Evolutionary conservation across 1,284 basidiomycete species (phyloP), one percentile per base, ranked within the genome.

Genomic region (Malassezia arunalokei): DNA sequence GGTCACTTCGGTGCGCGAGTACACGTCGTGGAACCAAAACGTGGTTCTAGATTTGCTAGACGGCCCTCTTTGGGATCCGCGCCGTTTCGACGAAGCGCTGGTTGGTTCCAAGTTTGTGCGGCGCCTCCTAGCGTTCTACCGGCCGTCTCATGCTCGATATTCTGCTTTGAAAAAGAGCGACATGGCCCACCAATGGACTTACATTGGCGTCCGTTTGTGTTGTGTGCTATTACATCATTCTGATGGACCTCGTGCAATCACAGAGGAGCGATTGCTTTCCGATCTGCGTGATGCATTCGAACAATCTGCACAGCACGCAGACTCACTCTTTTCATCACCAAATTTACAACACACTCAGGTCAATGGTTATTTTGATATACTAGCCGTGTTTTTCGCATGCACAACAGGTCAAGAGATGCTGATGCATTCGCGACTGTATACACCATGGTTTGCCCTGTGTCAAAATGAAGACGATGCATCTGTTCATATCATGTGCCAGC

Each of bases 61-160:
- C 63, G 92, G 94, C 0, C 88, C 91, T 0, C 76, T 98, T 44
- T 78, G 90, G 43, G 92, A 91, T 65, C 82, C 88, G 0, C 87
- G 87, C 66, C 79, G 94, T n/a, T 79, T 98, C 68, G 94, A 99
- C 65, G 94, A 99, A 74, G 88, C 87, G 1, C 86, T 92, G 70
- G 86, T 84, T 68, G 87, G 84, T 9, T 84, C 86, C 14, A 84
- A 88, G 66, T 90, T 94, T 61, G 82, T 94, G 54, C 80, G 84
- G 33, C 80, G 87, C 30, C 76, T 99, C 14, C 83, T 95, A 78
- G 80, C 83, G 1, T 98, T 98, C 77, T 95, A 85, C 68, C 86
- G 94, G 71, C 94, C 94, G 0, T 86, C 86, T 71, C 84, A 76
- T 46, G 82, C 83, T 67, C 82, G 86, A 29, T 98, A 94, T 74